Base-by-base conservation (phyloP, 768 basidiomycete species). In the Hortiboletus flavorubellus region DNA sequence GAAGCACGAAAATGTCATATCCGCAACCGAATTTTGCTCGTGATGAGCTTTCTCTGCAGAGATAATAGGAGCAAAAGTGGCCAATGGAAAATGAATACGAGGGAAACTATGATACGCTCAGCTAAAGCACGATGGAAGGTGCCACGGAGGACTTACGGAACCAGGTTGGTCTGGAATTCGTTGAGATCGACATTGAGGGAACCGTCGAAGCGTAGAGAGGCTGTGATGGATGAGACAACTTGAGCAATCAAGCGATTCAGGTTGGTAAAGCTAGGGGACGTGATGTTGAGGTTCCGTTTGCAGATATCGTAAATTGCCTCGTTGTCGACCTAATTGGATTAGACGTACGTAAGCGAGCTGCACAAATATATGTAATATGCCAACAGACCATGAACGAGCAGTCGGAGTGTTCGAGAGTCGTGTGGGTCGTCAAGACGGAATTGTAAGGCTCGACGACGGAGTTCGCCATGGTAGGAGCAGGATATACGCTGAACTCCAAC, bases 361-460 rank as follows among this genome's bases (percentile, higher is more conserved):
- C 46, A 33, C 12, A 38, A 37, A 52, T 37, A 48, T 23, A 46
- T 51, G 54, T 57, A 59, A 52, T 23, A 47, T 11, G 49, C 54
- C 52, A 46, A 51, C 77, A 34, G 59, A 85, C 96, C 96, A 98
- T 97, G 83, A 98, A 98, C 29, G 96, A 98, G 75, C 96, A 98
- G 75, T 98, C 96, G 16, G 94, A 96, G 76, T 98, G 94, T 76
- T 98, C 96, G 44, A 98, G 87, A 30, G 96, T 98, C 52, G 95
- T 97, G 78, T 98, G 96, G 38, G 96, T 98, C 44, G 96, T 98
- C 66, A 98, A 76, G 47, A 96, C 91, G 10, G 89, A 87, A 82
- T 98, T 98, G 80, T 98, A 98, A 1, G 96, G 96, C 77, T 98
- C 96, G 30, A 98, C 96, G 50, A 98, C 91, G 11, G 95, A 96